A percentile compares a stretch with the other conserved stretches of the same genome.
Conservation (phyloP, 139 green algal species). For the Picochlorum sp. region DNA sequence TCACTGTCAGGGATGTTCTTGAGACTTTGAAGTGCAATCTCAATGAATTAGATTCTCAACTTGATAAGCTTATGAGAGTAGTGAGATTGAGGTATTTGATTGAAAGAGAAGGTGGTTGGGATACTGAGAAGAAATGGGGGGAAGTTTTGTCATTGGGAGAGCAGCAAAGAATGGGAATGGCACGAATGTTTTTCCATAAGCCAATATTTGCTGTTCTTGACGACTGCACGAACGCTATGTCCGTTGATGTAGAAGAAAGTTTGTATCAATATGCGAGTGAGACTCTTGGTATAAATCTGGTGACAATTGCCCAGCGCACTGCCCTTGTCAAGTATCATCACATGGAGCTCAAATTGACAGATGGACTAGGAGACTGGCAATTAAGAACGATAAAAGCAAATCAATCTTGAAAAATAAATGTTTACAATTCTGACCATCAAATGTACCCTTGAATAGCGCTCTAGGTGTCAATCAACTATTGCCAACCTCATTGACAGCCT, state of each 20-base stretch:
- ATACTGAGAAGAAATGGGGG: constrained; percentile 42
- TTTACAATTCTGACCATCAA: too few relatives aligned
- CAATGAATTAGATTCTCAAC: constrained; percentile 31
- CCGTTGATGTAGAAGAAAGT: constrained; percentile 56
- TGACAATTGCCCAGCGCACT: constrained; percentile 35
- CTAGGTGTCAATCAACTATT: too few relatives aligned
- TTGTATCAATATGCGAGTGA: constrained; percentile 41
- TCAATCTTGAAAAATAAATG: background rate
- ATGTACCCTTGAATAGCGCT: too few relatives aligned
- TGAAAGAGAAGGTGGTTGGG: constrained; percentile 58
- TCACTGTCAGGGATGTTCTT: constrained; percentile 25
- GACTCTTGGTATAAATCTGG: constrained; percentile 17
- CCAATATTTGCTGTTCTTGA: constrained; percentile 59
- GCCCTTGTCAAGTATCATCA: constrained; percentile 47
- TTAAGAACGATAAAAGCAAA: constrained; percentile 34
- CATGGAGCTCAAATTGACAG: constrained; percentile 56
- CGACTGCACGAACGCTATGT: constrained; percentile 72
- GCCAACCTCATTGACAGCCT: too few relatives aligned
- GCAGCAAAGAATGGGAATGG: constrained; percentile 74
- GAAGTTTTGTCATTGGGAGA: constrained; percentile 63
- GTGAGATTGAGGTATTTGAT: constrained; percentile 56
- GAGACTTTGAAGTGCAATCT: background rate
- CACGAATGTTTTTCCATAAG: constrained; percentile 63
- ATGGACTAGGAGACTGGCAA: constrained; percentile 50
- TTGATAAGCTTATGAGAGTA: constrained; percentile 39